Base-by-base conservation (phyloP, 2,329 filamentous ascomycete species). In the Pseudogymnoascus sp. region DNA sequence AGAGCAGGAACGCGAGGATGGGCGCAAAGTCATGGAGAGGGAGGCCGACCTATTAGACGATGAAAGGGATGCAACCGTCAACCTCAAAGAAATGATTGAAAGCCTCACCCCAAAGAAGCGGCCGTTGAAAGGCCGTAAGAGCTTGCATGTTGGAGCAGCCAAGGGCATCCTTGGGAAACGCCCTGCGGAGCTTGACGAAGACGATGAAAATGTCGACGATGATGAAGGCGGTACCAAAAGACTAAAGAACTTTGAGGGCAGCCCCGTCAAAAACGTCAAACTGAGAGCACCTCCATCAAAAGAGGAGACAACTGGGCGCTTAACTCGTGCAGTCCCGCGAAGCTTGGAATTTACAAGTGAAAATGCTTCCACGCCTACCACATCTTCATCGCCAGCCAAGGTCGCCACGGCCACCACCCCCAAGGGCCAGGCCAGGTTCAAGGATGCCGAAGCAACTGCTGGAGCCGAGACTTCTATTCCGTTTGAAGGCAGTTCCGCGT, bases 91-190 rank as follows among this genome's bases (percentile, higher is more conserved):
- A 64, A 86, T 90, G 82, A 92, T 92, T 62, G 80, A 87, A 62
- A 88, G 83, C 60, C 77, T 92, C 63, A 90, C 87, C 21, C 89
- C 89, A 0, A 89, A 88, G 72, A 89, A 90, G 71, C 85, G 82
- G 59, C 72, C 74, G 5, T 65, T 88, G 5, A 83, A 79, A 60
- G 83, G 83, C 12, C 83, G 88, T 38, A 92, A 92, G 74, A 92
- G 88, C 68, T 76, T 92, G 57, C 85, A 88, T 64, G 82, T 90
- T 18, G 88, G 88, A 38, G 88, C 86, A 66, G 88, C 88, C 12
- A 83, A 77, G 63, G 88, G 88, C 0, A 73, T 92, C 18, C 76
- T 92, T 4, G 88, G 88, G 5, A 92, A 92, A 71, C 79, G 88
- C 55, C 88, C 88, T 0, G 74, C 74, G 12, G 88, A 92, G 71